Base-by-base conservation (phyloP, 148 eudicot species). In the Polygonum aviculare region DNA sequence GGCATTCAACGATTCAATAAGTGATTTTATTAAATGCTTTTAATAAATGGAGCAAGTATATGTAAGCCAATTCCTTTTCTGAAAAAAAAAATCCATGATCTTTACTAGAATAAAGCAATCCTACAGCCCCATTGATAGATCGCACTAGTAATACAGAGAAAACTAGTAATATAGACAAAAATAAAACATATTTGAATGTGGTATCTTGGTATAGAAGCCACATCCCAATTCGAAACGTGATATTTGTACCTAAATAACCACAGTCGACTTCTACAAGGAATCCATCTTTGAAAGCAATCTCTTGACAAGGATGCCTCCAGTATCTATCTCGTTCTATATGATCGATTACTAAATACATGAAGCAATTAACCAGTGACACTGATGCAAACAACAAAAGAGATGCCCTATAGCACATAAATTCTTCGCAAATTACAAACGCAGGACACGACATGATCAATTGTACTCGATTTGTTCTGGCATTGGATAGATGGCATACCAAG, bases 401-500 rank as follows among this genome's bases (percentile, higher is more conserved):
- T 57, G 3, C 12, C 21, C 1, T 0, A 7, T 19, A 57, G 33
- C 63, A 9, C 31, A 12, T 51, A 51, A 51, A 51, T 14, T 6
- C 55, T n/a, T 51, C n/a, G 18, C 11, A n/a, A 12, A 45, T 45
- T 5, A 54, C 15, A 74, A 26, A 1, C 31, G 26, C 55, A 59
- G 75, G 57, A 4, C 3, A 15, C 8, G 39, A 12, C 4, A 52
- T 26, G 35, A 22, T 22, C 67, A 63, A 12, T 63, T 18, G 39
- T 63, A 18, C 39, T 63, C 1, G 3, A 63, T 31, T 31, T 33
- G 18, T 11, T 31, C 39, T 63, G 55, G 33, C 47, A 5, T 2
- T n/a, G 45, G 3, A 41, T 19, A 14, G 1, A 39, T n/a, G 45
- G 3, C 63, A 22, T 65, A 85, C 90, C 90, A 85, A 72, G 35